These are phyloP conservation scores for Kodamaea suecica DNA, from an alignment of 1,139 yeast species.

Conservation along the genomic window DNA sequence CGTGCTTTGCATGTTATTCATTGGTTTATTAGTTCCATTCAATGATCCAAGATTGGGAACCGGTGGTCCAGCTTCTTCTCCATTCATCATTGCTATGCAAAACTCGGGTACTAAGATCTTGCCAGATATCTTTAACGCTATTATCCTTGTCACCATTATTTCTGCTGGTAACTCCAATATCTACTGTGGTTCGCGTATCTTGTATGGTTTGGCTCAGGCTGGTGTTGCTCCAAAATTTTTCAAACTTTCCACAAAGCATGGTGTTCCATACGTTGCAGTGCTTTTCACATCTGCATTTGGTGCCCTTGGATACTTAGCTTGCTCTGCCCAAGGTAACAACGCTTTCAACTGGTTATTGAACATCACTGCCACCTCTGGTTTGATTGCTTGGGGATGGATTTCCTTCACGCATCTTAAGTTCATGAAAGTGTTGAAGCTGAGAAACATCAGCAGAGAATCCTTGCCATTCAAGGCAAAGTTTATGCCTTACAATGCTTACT, in stretches of 20 bases:
- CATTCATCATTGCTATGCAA: constrained; percentile 55
- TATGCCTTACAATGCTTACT: constrained; percentile 65
- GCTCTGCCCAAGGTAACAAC: constrained; percentile 52
- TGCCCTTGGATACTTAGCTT: constrained; percentile 64
- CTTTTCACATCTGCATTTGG: constrained; percentile 60
- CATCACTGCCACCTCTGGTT: constrained; percentile 74
- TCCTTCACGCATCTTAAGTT: constrained; percentile 64
- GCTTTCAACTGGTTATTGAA: constrained; percentile 86
- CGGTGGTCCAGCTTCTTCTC: constrained; percentile 42
- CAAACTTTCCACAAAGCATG: constrained; percentile 50
- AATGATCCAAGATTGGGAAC: constrained; percentile 50
- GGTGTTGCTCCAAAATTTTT: constrained; percentile 61
- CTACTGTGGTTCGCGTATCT: constrained; percentile 71
- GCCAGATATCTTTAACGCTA: constrained; percentile 74
- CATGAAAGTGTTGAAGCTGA: constrained; percentile 55
- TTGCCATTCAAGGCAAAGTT: constrained; percentile 67
- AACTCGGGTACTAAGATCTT: constrained; percentile 69
- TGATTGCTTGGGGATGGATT: constrained; percentile 72
- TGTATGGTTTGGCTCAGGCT: constrained; percentile 62
- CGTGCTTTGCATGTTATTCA: constrained; percentile 73
- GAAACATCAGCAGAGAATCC: constrained; percentile 56
- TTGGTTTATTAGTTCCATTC: constrained; percentile 81
- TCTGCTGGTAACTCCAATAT: constrained; percentile 84
- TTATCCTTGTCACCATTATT: constrained; percentile 62
- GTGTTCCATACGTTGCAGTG: constrained; percentile 68